phyloP scores from a whole-genome alignment of 805 yeast species.

The Monosporozyma aerobia region DNA sequence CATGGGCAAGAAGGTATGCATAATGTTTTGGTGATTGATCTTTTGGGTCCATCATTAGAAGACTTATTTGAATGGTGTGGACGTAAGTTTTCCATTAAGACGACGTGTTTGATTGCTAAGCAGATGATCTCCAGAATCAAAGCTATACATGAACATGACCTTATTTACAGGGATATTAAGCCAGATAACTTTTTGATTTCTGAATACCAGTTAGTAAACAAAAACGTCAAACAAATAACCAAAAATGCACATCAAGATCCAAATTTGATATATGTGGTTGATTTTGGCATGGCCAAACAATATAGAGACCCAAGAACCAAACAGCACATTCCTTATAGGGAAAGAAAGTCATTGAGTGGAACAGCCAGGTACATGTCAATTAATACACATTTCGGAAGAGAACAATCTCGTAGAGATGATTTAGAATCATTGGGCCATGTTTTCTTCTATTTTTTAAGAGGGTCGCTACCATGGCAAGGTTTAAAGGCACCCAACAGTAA shows the following conservation, averaged over 20 bases:
- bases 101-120: conserved; percentile 86
- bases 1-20: conserved; percentile 98
- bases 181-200: conserved; percentile 87
- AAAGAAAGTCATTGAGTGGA: conserved; percentile 89
- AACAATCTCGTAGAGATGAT: conserved; percentile 94
- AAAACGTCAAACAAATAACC: not conserved
- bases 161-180: conserved; percentile 92
- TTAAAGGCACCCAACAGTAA: conserved; percentile 96
- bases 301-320: conserved; percentile 95
- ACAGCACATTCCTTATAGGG: conserved; percentile 93
- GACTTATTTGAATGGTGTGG: conserved; percentile 99
- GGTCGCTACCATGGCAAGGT: conserved; percentile 98
- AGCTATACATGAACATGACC: conserved; percentile 77
- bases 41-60: conserved; percentile 91
- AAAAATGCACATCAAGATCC: conserved; percentile 44
- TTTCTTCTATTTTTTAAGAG: conserved; percentile 86
- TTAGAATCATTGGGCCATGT: conserved; percentile 95
- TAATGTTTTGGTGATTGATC: conserved; percentile 86
- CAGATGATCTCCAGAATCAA: conserved; percentile 89
- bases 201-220: conserved; percentile 65
- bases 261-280: conserved; percentile 80
- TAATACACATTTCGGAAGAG: conserved; percentile 94
- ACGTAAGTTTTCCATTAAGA: conserved; percentile 74
- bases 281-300: conserved; percentile 98
- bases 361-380: conserved; percentile 99